These are phyloP conservation scores for Fulvia fulva DNA, from an alignment of 2,329 filamentous ascomycete genomes.

Conservation along the genomic window DNA sequence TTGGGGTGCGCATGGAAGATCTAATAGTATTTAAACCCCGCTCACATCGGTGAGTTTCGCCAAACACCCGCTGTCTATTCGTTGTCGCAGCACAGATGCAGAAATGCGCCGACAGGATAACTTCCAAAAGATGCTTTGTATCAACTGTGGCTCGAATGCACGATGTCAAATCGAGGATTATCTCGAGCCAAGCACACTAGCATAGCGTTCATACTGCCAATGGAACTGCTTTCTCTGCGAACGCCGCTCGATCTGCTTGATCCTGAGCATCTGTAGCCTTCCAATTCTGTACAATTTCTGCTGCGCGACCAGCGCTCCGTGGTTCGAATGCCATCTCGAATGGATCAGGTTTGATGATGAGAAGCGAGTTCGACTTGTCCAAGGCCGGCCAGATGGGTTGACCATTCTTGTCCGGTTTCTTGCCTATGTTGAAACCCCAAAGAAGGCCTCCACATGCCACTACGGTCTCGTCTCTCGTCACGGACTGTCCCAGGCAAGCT, in stretches of 20 bases:
- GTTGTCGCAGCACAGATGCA: neutral
- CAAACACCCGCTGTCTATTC: neutral
- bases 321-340: constrained; percentile 55
- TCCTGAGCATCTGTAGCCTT: constrained; percentile 37
- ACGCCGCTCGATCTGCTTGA: constrained; percentile 34
- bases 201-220: neutral
- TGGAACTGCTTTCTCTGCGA: constrained; percentile 20
- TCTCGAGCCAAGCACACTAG: neutral
- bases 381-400: constrained; percentile 36
- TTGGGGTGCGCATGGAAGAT: too few relatives aligned
- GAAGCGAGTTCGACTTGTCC: constrained; percentile 52
- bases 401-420: constrained; percentile 37
- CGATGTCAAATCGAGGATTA: neutral
- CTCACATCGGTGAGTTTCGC: too few relatives aligned
- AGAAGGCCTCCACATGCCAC: constrained; percentile 50
- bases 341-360: constrained; percentile 56
- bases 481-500: constrained; percentile 58
- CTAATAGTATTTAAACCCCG: too few relatives aligned
- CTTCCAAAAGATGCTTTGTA: too few relatives aligned
- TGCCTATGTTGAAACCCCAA: constrained; percentile 47
- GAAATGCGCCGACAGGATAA: neutral
- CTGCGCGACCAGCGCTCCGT: constrained; percentile 40
- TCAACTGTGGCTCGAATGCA: neutral
- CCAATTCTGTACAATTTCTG: constrained; percentile 40
- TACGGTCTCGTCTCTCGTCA: constrained; percentile 59